Conservation (phyloP, 2,329 filamentous ascomycete genomes). For the Emericellopsis atlantica region DNA sequence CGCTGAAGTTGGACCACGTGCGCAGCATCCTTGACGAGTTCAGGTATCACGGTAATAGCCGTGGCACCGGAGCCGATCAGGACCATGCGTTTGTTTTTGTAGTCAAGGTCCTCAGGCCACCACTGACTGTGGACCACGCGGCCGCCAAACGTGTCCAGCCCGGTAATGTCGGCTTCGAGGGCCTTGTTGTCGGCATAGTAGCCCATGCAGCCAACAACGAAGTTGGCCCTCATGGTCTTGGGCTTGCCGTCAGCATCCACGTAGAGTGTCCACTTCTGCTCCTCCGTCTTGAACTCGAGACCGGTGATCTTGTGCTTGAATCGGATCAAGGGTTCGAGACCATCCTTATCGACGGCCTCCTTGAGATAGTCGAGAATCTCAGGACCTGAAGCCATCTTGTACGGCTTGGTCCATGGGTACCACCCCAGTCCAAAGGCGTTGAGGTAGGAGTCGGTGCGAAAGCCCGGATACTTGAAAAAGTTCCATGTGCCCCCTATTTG, state of each 20-base stretch:
- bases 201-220: constrained; percentile 44
- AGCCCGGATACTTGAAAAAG: constrained; percentile 64
- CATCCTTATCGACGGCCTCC: constrained; percentile 30
- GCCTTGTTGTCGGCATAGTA: constrained; percentile 61
- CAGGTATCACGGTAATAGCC: constrained; percentile 60
- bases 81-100: constrained; percentile 51
- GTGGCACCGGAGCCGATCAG: constrained; percentile 68
- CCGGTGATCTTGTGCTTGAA: constrained; percentile 31
- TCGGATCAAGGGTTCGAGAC: constrained; percentile 37
- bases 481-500: constrained; percentile 64
- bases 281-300: constrained; percentile 36
- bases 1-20: constrained; percentile 68
- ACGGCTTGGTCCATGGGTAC: constrained; percentile 51
- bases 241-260: constrained; percentile 16
- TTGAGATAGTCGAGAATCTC: constrained; percentile 38
- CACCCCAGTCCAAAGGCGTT: constrained; percentile 55
- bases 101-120: constrained; percentile 56
- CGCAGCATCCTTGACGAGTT: constrained; percentile 46
- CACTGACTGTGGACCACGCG: constrained; percentile 56
- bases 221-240: constrained; percentile 26
- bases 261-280: constrained; percentile 38
- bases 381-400: constrained; percentile 34
- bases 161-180: constrained; percentile 45
- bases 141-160: constrained; percentile 51
- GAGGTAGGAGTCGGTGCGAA: constrained; percentile 54